A percentile compares a stretch with the other conserved stretches of the same genome.
Conservation (phyloP, 163 green algal genomes). For the Volvox carteri region DNA sequence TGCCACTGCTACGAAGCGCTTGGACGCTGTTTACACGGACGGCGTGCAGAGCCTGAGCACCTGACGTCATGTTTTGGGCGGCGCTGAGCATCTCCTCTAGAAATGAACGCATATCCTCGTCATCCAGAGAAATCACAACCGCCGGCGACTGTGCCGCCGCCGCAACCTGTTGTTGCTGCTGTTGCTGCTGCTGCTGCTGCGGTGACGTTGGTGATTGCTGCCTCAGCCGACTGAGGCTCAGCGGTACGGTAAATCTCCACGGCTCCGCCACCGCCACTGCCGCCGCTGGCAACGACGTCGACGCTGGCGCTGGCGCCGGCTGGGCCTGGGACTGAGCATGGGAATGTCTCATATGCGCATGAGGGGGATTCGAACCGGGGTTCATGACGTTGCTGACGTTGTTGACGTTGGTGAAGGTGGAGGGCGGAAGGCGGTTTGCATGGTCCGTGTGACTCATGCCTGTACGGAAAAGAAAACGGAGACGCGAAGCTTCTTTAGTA, state of each 20-base stretch:
- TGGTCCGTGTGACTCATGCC: slow-evolving; percentile 11
- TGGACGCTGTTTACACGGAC: not conserved
- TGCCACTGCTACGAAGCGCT: not conserved
- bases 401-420: too few species aligned
- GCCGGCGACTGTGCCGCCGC: not conserved
- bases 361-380: too few species aligned
- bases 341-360: too few species aligned
- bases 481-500: too few species aligned
- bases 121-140: not conserved
- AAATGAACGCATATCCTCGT: not conserved
- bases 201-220: too few species aligned
- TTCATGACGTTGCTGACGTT: too few species aligned
- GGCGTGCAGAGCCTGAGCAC: not conserved
- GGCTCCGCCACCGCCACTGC: not conserved
- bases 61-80: not conserved
- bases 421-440: not conserved
- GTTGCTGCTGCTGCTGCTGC: slow-evolving; percentile 11
- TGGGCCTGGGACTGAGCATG: too few species aligned
- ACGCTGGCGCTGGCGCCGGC: not conserved
- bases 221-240: too few species aligned
- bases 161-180: not conserved
- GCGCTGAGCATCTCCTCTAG: not conserved
- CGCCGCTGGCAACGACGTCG: too few species aligned
- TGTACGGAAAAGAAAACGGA: too few species aligned
- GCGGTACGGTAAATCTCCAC: too few species aligned